A percentile compares a stretch with the other conserved stretches of the same genome.
Evolutionary conservation across 2,329 filamentous ascomycete species (phyloP).

Genomic region (Grosmannia huntii): DNA sequence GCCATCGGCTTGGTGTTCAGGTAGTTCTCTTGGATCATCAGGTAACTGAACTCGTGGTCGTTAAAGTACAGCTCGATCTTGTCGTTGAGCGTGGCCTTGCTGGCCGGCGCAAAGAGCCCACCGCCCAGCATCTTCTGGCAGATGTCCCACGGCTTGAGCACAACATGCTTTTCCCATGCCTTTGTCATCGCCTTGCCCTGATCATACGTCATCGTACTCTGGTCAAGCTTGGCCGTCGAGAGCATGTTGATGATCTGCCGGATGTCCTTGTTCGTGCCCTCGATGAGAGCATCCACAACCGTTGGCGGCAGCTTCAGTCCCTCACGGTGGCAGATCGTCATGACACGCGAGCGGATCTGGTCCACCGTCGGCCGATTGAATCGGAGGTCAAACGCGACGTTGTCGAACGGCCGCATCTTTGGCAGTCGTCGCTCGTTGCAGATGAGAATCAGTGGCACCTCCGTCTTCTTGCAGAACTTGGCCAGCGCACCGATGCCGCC

Average conservation of each 20-base stretch:
- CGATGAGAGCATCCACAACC: constrained; percentile 86
- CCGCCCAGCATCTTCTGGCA: constrained; percentile 82
- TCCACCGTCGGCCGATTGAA: constrained; percentile 86
- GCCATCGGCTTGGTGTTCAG: constrained; percentile 65
- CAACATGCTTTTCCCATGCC: constrained; percentile 94
- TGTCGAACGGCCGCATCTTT: constrained; percentile 98
- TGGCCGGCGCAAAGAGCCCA: constrained; percentile 71
- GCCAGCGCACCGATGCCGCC: constrained; percentile 91
- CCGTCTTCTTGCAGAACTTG: constrained; percentile 88
- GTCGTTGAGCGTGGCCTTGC: constrained; percentile 82
- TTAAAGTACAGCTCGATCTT: constrained; percentile 99
- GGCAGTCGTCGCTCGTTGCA: constrained; percentile 88
- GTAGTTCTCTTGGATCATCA: constrained; percentile 99
- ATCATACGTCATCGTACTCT: constrained; percentile 66
- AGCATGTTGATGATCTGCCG: constrained; percentile 99
- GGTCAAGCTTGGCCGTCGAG: constrained; percentile 81
- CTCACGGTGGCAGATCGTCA: constrained; percentile 90
- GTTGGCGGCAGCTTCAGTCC: constrained; percentile 70
- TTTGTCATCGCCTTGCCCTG: constrained; percentile 90
- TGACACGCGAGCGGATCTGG: constrained; percentile 80
- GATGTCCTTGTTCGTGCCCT: constrained; percentile 91
- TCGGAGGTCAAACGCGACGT: constrained; percentile 67
- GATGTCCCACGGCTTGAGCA: constrained; percentile 97
- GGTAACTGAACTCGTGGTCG: constrained; percentile 90
- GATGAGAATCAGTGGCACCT: constrained; percentile 90